A percentile compares a stretch with the other conserved stretches of the same genome.
These are phyloP conservation scores for Fraxinus nigra DNA, from an alignment of 305 asterid species.

Conservation along the genomic window DNA sequence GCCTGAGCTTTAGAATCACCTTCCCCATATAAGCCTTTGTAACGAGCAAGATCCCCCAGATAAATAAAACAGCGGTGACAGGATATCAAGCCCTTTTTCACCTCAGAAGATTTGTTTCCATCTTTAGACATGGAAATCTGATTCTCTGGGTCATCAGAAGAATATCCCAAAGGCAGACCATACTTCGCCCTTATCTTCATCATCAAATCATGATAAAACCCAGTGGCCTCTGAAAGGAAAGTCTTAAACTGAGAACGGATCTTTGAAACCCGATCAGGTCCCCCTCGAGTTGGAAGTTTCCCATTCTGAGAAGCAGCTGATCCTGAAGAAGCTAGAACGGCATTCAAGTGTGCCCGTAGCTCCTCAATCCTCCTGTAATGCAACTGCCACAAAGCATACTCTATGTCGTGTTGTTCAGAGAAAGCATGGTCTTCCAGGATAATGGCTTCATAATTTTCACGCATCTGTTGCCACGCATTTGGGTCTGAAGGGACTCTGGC, in stretches of 20 bases:
- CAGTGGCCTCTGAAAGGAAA: constrained; percentile 92
- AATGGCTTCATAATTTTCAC: constrained; percentile 93
- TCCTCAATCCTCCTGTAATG: constrained; percentile 96
- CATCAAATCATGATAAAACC: constrained; percentile 95
- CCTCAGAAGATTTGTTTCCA: constrained; percentile 62
- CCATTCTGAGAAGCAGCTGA: constrained; percentile 70
- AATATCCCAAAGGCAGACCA: constrained; percentile 79
- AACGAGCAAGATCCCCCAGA: constrained; percentile 97
- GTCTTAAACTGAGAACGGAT: constrained; percentile 85
- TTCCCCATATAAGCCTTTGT: constrained; percentile 91
- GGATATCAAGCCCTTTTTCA: constrained; percentile 74
- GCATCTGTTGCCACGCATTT: constrained; percentile 91
- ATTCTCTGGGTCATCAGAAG: constrained; percentile 66
- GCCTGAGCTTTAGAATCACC: constrained; percentile 85
- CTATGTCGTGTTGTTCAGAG: constrained; percentile 83
- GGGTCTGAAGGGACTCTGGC: constrained; percentile 91
- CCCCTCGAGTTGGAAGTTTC: constrained; percentile 59
- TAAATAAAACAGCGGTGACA: constrained; percentile 93
- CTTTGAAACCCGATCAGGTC: constrained; percentile 72
- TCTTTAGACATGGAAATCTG: constrained; percentile 58
- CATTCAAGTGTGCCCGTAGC: constrained; percentile 67
- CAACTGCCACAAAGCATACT: constrained; percentile 92
- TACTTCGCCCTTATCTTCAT: constrained; percentile 78
- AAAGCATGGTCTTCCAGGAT: constrained; percentile 88
- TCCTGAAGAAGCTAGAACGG: constrained; percentile 61